Conservation (phyloP, 208 protist genomes). For the Angomonas desouzai region DNA sequence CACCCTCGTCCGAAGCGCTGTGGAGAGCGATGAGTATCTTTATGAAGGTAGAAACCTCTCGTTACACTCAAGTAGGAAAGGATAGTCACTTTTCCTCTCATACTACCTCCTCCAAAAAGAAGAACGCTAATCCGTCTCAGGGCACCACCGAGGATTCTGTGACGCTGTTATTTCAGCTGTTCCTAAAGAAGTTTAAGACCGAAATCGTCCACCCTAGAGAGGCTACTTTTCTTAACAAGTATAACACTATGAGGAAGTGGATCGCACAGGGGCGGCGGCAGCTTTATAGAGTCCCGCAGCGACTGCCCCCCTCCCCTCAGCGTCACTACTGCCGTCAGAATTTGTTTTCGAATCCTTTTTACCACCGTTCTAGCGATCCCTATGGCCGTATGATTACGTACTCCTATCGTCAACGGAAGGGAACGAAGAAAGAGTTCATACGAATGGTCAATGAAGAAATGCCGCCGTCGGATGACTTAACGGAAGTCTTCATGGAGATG, state of each 20-base stretch:
- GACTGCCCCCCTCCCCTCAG: not conserved
- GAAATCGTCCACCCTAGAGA: not conserved
- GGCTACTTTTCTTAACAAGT: not conserved
- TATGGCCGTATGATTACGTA: not conserved
- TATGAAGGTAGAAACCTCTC: not conserved
- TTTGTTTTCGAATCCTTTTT: not conserved
- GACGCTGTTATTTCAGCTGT: not conserved
- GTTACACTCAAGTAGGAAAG: not conserved
- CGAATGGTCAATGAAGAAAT: constrained; percentile 1
- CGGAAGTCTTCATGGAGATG: not conserved
- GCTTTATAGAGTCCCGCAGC: not conserved
- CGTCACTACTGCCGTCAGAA: not conserved
- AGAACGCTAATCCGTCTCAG: not conserved
- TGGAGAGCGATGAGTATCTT: not conserved
- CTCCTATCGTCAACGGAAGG: not conserved
- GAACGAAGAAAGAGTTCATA: not conserved
- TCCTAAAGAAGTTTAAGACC: not conserved
- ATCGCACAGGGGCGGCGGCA: not conserved
- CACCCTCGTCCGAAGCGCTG: not conserved
- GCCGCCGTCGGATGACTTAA: not conserved
- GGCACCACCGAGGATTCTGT: not conserved
- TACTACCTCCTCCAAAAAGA: too few species aligned
- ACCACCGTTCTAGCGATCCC: not conserved
- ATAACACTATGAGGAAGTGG: not conserved
- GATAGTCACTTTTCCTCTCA: too few species aligned